phyloP scores from a whole-genome alignment of 1,139 yeast species.

The Candida neerlandica region DNA sequence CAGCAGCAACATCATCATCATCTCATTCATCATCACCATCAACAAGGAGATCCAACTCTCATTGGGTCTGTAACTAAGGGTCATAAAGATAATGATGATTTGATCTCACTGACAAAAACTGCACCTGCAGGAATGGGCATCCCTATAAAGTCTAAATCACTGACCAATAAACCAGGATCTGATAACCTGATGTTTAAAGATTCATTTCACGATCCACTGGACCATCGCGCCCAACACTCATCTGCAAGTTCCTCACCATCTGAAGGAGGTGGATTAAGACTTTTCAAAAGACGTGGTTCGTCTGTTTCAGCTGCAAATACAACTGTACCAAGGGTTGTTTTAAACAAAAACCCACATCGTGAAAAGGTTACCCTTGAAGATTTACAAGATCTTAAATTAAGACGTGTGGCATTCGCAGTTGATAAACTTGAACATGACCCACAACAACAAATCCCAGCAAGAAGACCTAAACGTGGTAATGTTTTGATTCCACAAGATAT shows the following conservation, averaged over 20 bases:
- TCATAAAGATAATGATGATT: constrained; percentile 22
- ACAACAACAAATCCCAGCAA: constrained; percentile 92
- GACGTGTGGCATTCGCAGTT: constrained; percentile 75
- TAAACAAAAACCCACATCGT: constrained; percentile 51
- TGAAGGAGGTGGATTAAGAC: constrained; percentile 8
- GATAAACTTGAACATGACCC: constrained; percentile 76
- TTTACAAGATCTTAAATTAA: constrained; percentile 40
- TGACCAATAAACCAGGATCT: constrained; percentile 9
- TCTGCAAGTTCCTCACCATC: constrained; percentile 7
- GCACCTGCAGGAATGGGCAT: constrained; percentile 25
- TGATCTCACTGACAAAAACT: constrained; percentile 23
- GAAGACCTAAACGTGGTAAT: constrained; percentile 80
- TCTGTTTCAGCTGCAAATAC: constrained; percentile 8
- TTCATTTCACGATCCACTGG: constrained; percentile 13
- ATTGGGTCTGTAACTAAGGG: constrained; percentile 19
- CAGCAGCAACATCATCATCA: constrained; percentile 8
- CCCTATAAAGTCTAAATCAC: constrained; percentile 17
- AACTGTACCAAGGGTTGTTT: constrained; percentile 31
- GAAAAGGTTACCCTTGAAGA: constrained; percentile 41
- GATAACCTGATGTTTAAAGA: constrained; percentile 16
- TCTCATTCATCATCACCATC: constrained; percentile 6
- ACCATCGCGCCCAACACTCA: constrained; percentile 3
- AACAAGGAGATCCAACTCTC: constrained; percentile 21
- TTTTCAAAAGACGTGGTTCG: constrained; percentile 19
- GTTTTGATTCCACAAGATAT: constrained; percentile 76